Conservation (phyloP, 2,329 filamentous ascomycete species). For the Amesomyces nigricolor region DNA sequence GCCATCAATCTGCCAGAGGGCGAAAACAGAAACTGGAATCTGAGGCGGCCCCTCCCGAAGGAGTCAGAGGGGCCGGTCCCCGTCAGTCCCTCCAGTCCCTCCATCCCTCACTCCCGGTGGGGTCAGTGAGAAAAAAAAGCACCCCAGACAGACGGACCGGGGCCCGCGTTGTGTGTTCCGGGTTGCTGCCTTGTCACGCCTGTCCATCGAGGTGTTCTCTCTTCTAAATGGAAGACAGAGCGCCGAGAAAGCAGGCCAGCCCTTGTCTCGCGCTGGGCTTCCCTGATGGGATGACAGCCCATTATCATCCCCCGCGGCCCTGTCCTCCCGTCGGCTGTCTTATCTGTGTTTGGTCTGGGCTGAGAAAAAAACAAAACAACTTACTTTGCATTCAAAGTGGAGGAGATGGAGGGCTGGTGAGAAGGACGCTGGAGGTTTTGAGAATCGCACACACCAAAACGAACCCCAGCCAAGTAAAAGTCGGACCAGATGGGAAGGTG, state of each 20-base stretch:
- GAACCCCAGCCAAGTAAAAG: no score
- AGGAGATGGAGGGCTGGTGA: no score
- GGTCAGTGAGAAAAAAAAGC: conserved; percentile 19
- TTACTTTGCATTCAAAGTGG: no score
- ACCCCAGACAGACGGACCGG: neutral
- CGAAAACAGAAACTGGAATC: conserved; percentile 18
- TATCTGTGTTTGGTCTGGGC: conserved; percentile 1
- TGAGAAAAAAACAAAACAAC: no score
- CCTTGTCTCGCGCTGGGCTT: conserved; percentile 5
- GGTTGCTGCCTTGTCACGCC: neutral
- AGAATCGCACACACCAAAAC: no score
- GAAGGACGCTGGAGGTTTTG: no score
- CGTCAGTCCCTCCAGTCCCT: no score
- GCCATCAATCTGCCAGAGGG: conserved; percentile 16
- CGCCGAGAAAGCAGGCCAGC: conserved; percentile 12
- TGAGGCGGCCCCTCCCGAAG: conserved; percentile 17
- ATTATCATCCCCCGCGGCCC: neutral
- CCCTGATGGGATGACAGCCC: conserved; percentile 13
- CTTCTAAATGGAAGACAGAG: conserved; percentile 2
- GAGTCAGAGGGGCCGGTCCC: conserved; percentile 13
- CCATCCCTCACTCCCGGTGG: conserved; percentile 13
- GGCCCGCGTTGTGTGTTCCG: conserved; percentile 3
- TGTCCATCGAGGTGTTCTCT: conserved; percentile 2
- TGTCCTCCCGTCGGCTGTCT: conserved; percentile 1
- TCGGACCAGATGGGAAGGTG: conserved; percentile 9